These are phyloP conservation scores for Backusella sp. DNA, from an alignment of 192 early-diverging fungal species.

Conservation along the genomic window DNA sequence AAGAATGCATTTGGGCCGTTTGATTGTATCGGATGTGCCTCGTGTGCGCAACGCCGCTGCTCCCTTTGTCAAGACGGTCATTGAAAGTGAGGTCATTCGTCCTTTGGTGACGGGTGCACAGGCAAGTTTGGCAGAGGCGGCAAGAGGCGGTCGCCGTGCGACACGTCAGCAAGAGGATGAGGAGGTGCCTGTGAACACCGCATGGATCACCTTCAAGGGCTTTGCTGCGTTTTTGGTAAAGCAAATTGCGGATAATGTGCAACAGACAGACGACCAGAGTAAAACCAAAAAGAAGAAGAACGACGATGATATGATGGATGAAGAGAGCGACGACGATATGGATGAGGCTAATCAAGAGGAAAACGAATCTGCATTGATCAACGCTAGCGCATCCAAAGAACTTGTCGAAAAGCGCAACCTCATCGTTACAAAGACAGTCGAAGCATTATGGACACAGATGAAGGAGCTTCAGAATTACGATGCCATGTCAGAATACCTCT, in stretches of 20 bases:
- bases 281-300: background rate
- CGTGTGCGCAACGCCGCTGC: constrained; percentile 66
- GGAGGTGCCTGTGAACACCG: constrained; percentile 30
- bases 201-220: constrained; percentile 48
- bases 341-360: background rate
- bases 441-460: constrained; percentile 20
- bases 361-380: background rate
- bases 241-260: constrained; percentile 21
- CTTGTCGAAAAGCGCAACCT: background rate
- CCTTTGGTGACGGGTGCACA: constrained; percentile 27
- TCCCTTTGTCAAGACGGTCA: constrained; percentile 50
- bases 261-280: background rate
- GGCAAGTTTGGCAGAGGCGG: background rate
- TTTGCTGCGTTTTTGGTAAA: constrained; percentile 45
- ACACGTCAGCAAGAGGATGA: background rate
- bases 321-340: background rate
- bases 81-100: constrained; percentile 42
- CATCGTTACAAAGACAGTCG: constrained; percentile 15
- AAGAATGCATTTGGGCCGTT: constrained; percentile 54
- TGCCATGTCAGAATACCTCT: constrained; percentile 49
- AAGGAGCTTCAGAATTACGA: constrained; percentile 44
- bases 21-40: constrained; percentile 72
- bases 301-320: background rate
- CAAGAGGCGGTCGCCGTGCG: background rate
- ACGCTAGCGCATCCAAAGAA: background rate